Evolutionary conservation across 2,329 filamentous ascomycete genomes (phyloP), one percentile per base, ranked within the genome.

Genomic region (Xylaria sp.): DNA sequence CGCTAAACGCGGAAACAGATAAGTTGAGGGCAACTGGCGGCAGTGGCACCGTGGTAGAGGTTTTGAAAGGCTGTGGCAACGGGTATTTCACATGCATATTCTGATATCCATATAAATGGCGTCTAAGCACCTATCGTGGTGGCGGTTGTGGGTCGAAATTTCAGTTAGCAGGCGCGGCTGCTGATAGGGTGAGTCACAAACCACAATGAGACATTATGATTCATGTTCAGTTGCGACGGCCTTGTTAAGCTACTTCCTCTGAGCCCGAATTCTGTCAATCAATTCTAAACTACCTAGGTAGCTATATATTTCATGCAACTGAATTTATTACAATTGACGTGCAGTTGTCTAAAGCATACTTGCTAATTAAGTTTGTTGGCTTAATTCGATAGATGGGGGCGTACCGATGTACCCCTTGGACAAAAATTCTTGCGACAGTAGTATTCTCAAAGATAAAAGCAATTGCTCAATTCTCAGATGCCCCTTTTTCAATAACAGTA

Each of bases 171-270:
- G 44, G 54, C 59, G 41, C 48, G 37, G 63, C 63, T 64, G 59
- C 55, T 55, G 41, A 70, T 70, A 65, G 65, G 65, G 51, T 70
- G 68, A 70, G 65, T 70, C 68, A 70, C 67, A 60, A 46, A n/a
- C 54, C 55, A 23, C 10, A 31, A 58, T 70, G 68, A 70, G 56
- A 65, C 68, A 68, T 41, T 61, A 70, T 70, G 65, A 70, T 68
- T 70, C 68, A 70, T 70, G 54, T 28, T 44, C 7, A 64, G 25
- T 31, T 57, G 44, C 18, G 50, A 37, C 55, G 60, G 61, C 57
- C 50, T 61, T 31, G 66, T 50, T 46, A 13, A 2, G 39, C 39
- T 44, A 28, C 28, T 28, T 28, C 28, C 28, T 28, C 28, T 28
- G 28, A 28, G 28, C 28, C 5, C 28, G 28, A 28, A 3, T 28